phyloP scores from a whole-genome alignment of 176 grass and related monocot species.

The Triticum aestivum region DNA sequence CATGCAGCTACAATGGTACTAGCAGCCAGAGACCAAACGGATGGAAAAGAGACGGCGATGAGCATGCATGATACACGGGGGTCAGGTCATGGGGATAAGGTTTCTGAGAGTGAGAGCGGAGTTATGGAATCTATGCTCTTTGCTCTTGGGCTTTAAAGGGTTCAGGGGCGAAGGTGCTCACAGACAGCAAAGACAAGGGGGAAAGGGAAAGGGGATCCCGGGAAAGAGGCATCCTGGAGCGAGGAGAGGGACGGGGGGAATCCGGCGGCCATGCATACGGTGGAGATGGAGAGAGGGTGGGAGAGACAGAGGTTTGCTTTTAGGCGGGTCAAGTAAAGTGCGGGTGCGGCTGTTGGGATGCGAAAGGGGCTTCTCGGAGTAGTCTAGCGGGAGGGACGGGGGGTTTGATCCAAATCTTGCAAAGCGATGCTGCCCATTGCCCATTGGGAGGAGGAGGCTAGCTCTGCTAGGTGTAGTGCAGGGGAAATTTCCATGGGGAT shows the following conservation, averaged over 20 bases:
- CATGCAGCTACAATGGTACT: not conserved
- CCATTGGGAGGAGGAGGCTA: not conserved
- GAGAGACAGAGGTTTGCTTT: slow-evolving; percentile 23
- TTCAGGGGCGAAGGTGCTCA: slow-evolving; percentile 47
- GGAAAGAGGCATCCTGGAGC: slow-evolving; percentile 54
- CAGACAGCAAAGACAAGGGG: slow-evolving; percentile 40
- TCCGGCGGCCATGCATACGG: slow-evolving; percentile 26
- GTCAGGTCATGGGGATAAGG: slow-evolving; percentile 26
- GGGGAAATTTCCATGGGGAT: not conserved
- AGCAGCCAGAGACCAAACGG: not conserved
- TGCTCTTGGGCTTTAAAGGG: slow-evolving; percentile 30
- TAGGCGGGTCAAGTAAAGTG: slow-evolving; percentile 52
- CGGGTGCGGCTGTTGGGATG: not conserved
- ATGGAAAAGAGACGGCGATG: not conserved
- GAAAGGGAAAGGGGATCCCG: slow-evolving; percentile 13
- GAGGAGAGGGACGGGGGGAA: slow-evolving; percentile 7
- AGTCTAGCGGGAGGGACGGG: not conserved
- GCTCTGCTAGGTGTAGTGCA: not conserved
- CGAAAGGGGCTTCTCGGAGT: slow-evolving; percentile 31
- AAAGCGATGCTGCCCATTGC: not conserved
- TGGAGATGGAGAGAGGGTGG: slow-evolving; percentile 8
- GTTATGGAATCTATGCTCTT: slow-evolving; percentile 45
- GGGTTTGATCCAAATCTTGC: slow-evolving; percentile 38
- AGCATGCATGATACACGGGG: not conserved
- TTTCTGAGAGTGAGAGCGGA: not conserved